These are phyloP conservation scores for Licmophora abbreviata DNA, from an alignment of 108 stramenopile species.

Conservation along the genomic window DNA sequence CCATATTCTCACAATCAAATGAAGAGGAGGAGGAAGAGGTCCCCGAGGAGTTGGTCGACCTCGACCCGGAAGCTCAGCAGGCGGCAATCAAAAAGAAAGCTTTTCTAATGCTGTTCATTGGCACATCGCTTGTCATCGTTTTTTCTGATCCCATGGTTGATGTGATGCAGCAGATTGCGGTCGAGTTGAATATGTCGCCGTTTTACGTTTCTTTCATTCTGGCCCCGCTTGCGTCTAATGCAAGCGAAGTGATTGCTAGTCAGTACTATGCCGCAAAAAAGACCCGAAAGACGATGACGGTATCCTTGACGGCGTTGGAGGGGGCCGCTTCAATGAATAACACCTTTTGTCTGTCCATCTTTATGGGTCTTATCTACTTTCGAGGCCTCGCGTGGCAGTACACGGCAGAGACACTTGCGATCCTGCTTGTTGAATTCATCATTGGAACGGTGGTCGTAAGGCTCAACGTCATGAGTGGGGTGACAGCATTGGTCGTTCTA, in stretches of 20 bases:
- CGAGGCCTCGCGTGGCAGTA: constrained; percentile 93
- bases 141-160: constrained; percentile 98
- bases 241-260: constrained; percentile 89
- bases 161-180: constrained; percentile 87
- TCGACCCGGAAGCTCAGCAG: constrained; percentile 85
- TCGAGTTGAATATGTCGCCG: constrained; percentile 51
- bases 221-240: constrained; percentile 95
- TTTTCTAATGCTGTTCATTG: constrained; percentile 74
- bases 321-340: constrained; percentile 99
- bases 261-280: constrained; percentile 92
- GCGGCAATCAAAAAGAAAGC: constrained; percentile 75
- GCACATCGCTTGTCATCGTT: constrained; percentile 81
- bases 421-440: constrained; percentile 84
- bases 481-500: constrained; percentile 37
- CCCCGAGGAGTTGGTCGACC: constrained; percentile 53
- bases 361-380: constrained; percentile 90
- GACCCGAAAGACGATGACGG: constrained; percentile 88
- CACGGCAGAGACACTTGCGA: constrained; percentile 91
- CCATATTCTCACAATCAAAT: constrained; percentile 63
- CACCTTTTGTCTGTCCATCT: constrained; percentile 93
- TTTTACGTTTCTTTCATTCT: constrained; percentile 97
- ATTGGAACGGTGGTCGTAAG: constrained; percentile 54
- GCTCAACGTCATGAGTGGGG: constrained; percentile 29
- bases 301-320: constrained; percentile 79
- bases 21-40: constrained; percentile 74